These are phyloP conservation scores for Fraxinus floribunda DNA, from an alignment of 305 asterid genomes.

Conservation along the genomic window DNA sequence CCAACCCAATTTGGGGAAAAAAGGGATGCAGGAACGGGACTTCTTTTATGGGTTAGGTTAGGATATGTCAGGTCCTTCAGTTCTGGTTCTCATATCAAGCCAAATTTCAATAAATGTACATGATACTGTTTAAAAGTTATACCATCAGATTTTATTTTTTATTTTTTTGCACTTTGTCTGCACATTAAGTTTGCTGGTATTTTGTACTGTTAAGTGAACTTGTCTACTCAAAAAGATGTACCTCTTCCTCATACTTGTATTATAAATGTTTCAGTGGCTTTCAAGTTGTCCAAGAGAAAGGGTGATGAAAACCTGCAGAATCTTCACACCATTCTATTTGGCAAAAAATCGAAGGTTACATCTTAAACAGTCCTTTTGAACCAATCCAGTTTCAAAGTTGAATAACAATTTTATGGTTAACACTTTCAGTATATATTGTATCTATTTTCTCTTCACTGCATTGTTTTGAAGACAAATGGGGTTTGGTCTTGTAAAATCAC, in stretches of 20 bases:
- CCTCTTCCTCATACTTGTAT: conserved; percentile 10
- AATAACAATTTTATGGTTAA: background rate
- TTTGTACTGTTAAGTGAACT: background rate
- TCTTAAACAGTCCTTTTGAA: background rate
- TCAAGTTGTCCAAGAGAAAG: conserved; percentile 88
- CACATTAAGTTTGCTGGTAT: background rate
- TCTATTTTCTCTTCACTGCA: background rate
- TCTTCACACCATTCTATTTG: conserved; percentile 82
- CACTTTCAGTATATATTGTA: background rate
- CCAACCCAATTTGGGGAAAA: background rate
- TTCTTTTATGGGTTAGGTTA: background rate
- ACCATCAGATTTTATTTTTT: background rate
- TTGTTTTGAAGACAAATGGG: conserved; percentile 2
- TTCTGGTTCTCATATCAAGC: background rate
- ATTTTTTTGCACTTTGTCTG: background rate
- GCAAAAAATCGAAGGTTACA: conserved; percentile 75
- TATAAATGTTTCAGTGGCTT: conserved; percentile 70
- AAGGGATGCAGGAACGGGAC: background rate
- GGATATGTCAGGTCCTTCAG: background rate
- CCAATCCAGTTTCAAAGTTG: background rate
- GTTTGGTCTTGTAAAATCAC: background rate
- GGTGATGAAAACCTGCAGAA: conserved; percentile 81
- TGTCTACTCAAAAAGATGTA: conserved; percentile 12
- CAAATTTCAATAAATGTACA: background rate
- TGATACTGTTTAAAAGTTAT: background rate